Conservation (phyloP, 768 basidiomycete species). For the Pleurotus djamor region DNA sequence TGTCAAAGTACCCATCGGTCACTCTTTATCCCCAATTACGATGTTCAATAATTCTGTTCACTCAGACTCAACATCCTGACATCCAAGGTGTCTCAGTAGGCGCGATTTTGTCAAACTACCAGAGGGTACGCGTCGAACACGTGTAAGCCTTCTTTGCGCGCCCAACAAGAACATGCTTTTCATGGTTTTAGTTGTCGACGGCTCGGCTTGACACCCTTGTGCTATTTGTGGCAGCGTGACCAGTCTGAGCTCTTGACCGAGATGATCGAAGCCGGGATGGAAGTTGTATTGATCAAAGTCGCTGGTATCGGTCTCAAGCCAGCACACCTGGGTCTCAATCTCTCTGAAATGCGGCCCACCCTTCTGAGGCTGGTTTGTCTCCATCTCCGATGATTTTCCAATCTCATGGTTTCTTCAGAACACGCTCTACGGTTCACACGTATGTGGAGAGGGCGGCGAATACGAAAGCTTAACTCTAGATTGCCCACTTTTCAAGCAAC, state of each 20-base stretch:
- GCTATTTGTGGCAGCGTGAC: constrained; percentile 92
- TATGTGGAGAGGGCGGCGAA: constrained; percentile 98
- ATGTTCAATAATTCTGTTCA: constrained; percentile 5
- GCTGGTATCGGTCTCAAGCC: constrained; percentile 88
- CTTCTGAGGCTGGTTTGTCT: constrained; percentile 66
- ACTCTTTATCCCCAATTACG: background rate
- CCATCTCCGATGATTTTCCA: background rate
- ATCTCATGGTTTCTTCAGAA: constrained; percentile 45
- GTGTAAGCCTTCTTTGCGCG: constrained; percentile 58
- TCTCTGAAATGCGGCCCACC: constrained; percentile 72
- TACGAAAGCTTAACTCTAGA: constrained; percentile 94
- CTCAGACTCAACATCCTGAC: constrained; percentile 73
- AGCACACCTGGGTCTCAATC: constrained; percentile 74
- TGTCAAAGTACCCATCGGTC: constrained; percentile 62
- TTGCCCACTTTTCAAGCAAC: constrained; percentile 82
- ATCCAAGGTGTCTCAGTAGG: constrained; percentile 89
- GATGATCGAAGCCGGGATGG: constrained; percentile 81
- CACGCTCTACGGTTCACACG: constrained; percentile 79
- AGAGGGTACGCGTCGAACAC: constrained; percentile 95
- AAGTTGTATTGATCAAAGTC: constrained; percentile 89
- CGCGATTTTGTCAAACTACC: constrained; percentile 97
- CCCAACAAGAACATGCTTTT: background rate
- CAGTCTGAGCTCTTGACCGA: constrained; percentile 83
- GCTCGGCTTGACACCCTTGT: constrained; percentile 74
- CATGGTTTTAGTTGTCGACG: constrained; percentile 63